phyloP scores from a whole-genome alignment of 495 filamentous ascomycete species.

The Penicillium coprophilum region DNA sequence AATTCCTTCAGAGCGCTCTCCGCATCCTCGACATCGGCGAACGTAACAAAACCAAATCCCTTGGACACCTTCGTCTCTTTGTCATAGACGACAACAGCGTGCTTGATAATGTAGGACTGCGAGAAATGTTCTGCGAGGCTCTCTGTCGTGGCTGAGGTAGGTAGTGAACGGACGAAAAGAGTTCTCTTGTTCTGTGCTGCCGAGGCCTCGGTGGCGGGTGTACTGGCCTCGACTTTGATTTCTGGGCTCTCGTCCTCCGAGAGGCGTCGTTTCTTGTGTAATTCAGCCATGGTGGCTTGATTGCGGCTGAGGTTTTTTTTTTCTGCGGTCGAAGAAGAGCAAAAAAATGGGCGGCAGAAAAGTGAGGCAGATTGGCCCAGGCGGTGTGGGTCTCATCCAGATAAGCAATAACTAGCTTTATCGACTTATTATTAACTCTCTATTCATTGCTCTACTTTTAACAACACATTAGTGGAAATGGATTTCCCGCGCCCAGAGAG shows the following conservation, averaged over 20 bases:
- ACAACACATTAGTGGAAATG: constrained; percentile 1
- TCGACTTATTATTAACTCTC: constrained; percentile 17
- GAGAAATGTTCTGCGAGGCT: constrained; percentile 85
- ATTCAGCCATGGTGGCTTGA: constrained; percentile 34
- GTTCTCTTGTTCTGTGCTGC: constrained; percentile 55
- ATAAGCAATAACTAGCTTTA: constrained; percentile 29
- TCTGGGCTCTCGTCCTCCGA: constrained; percentile 25
- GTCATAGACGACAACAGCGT: constrained; percentile 84
- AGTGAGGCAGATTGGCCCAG: constrained; percentile 19
- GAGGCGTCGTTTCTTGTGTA: constrained; percentile 34
- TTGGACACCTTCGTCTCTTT: constrained; percentile 77
- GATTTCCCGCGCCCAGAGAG: constrained; percentile 40
- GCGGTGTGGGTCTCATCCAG: constrained; percentile 25
- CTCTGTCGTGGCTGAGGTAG: constrained; percentile 75
- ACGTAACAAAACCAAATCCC: constrained; percentile 96
- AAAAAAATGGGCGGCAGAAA: constrained; percentile 52
- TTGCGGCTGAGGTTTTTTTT: constrained; percentile 26
- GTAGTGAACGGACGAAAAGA: constrained; percentile 88
- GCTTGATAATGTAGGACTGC: constrained; percentile 88
- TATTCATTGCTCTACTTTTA: constrained; percentile 16
- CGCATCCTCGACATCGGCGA: constrained; percentile 90
- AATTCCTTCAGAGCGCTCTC: constrained; percentile 73
- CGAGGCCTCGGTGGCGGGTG: constrained; percentile 24
- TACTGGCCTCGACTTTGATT: constrained; percentile 27
- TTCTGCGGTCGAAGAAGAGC: constrained; percentile 16